These are phyloP conservation scores for Candida neerlandica DNA, from an alignment of 1,139 yeast species.

Conservation along the genomic window DNA sequence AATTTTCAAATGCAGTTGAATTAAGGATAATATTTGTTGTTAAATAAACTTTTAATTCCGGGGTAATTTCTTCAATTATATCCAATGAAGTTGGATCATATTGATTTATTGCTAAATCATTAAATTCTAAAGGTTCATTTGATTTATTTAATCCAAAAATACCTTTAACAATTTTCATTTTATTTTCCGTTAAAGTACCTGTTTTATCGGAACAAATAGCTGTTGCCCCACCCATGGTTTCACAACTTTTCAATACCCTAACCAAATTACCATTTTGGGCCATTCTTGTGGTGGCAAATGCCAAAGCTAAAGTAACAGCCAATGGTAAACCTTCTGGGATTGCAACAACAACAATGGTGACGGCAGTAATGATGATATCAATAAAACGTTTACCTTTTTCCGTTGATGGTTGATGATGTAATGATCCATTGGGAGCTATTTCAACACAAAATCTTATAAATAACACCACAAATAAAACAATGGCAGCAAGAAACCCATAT, in stretches of 20 bases:
- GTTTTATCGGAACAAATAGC: conserved; percentile 97
- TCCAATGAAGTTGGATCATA: conserved; percentile 34
- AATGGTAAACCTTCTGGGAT: conserved; percentile 98
- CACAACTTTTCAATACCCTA: conserved; percentile 92
- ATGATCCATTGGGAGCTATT: conserved; percentile 55
- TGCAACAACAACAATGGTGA: conserved; percentile 93
- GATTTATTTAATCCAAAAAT: conserved; percentile 46
- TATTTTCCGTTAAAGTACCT: conserved; percentile 92
- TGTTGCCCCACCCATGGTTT: conserved; percentile 98
- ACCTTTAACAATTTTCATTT: conserved; percentile 86
- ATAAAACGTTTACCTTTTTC: conserved; percentile 83
- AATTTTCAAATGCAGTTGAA: conserved; percentile 87
- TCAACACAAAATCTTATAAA: conserved; percentile 76
- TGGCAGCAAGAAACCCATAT: conserved; percentile 86
- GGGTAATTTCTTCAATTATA: conserved; percentile 30
- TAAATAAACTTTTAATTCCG: conserved; percentile 40
- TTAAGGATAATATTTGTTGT: conserved; percentile 70
- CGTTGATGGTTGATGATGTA: conserved; percentile 53
- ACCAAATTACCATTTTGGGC: conserved; percentile 94
- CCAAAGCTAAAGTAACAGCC: conserved; percentile 94
- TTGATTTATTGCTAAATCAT: conserved; percentile 35
- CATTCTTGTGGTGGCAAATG: conserved; percentile 98
- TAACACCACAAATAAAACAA: conserved; percentile 73
- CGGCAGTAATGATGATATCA: conserved; percentile 85
- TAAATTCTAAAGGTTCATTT: conserved; percentile 35